A percentile compares a stretch with the other conserved stretches of the same genome.
Conservation (phyloP, 176 grass and related monocot genomes). For the Cenchrus purpureus region DNA sequence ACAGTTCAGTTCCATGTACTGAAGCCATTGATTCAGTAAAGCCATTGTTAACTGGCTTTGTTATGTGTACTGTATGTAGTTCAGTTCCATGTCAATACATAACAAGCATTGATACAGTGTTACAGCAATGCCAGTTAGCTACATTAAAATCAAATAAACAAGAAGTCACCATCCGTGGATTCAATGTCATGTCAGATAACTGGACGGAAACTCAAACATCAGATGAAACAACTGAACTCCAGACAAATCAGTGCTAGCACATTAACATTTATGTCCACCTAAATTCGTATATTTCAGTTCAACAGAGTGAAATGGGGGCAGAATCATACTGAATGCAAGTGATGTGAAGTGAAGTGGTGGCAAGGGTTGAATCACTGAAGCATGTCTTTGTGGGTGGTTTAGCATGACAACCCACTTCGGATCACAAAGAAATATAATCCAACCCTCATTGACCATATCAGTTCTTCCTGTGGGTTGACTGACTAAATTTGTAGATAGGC, state of each 20-base stretch:
- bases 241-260: background rate
- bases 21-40: too few species aligned
- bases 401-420: background rate
- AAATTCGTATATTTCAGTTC: conserved; percentile 1
- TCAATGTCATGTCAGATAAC: background rate
- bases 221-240: background rate
- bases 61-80: too few species aligned
- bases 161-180: too few species aligned
- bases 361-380: too few species aligned
- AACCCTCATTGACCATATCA: background rate
- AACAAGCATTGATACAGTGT: background rate
- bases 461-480: background rate
- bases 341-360: background rate
- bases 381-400: background rate
- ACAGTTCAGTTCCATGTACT: background rate
- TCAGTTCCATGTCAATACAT: background rate
- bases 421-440: too few species aligned
- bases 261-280: background rate
- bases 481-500: background rate
- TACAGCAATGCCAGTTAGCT: background rate
- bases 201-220: background rate
- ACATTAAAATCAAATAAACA: background rate
- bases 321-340: background rate
- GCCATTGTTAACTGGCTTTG: too few species aligned
- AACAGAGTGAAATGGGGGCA: background rate